Conservation (phyloP, 192 early-diverging fungal species). For the Coemansia sp. region DNA sequence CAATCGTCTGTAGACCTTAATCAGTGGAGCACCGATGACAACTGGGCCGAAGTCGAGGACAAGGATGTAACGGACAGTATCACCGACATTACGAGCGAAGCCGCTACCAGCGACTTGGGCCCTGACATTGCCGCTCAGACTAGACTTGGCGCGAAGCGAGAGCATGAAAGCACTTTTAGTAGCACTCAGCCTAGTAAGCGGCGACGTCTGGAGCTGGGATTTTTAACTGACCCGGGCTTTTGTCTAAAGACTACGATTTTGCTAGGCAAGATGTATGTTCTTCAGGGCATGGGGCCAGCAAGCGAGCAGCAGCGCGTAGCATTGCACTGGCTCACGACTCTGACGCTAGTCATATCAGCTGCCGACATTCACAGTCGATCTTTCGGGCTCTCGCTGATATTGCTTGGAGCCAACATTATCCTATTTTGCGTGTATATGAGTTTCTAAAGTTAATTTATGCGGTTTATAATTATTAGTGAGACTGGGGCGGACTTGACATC, state of each 20-base stretch:
- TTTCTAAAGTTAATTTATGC: background rate
- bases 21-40: slow-evolving; percentile 5
- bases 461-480: background rate
- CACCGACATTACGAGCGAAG: background rate
- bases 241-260: slow-evolving; percentile 41
- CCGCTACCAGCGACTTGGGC: background rate
- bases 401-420: slow-evolving; percentile 26
- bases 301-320: slow-evolving; percentile 3
- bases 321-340: slow-evolving; percentile 21
- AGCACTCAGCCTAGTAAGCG: slow-evolving; percentile 12
- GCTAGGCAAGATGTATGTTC: slow-evolving; percentile 33
- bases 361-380: slow-evolving; percentile 36
- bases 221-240: slow-evolving; percentile 19
- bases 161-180: background rate
- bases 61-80: background rate
- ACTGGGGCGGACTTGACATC: background rate
- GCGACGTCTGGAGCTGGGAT: background rate
- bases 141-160: slow-evolving; percentile 1
- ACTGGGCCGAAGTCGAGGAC: slow-evolving; percentile 15
- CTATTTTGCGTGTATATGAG: background rate
- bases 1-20: slow-evolving; percentile 1
- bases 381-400: slow-evolving; percentile 19
- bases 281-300: slow-evolving; percentile 21
- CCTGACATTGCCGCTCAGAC: background rate
- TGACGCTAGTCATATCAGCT: slow-evolving; percentile 44